A percentile compares a stretch with the other conserved stretches of the same genome.
Evolutionary conservation across 225 moss, liverwort and hornwort species (phyloP).

Genomic region (Neckera pumila): DNA sequence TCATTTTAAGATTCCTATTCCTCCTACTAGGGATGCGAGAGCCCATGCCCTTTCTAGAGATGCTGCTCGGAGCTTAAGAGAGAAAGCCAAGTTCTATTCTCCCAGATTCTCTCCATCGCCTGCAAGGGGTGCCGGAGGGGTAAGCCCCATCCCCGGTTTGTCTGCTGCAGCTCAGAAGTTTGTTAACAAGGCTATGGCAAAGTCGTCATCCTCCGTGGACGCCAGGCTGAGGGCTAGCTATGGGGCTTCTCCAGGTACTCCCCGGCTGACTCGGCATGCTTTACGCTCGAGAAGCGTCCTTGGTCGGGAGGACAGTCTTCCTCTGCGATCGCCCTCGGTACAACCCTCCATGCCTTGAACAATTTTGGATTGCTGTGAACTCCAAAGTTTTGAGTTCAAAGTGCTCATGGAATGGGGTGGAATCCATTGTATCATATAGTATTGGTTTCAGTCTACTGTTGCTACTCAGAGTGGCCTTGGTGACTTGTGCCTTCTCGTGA

Average conservation of each 20-base stretch:
- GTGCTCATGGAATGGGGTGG: not conserved
- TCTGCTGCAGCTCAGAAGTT: conserved; percentile 98
- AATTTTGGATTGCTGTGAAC: not conserved
- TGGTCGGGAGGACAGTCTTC: conserved; percentile 58
- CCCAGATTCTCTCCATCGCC: conserved; percentile 61
- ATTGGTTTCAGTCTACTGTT: not conserved
- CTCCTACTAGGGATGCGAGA: conserved; percentile 92
- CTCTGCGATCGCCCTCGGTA: conserved; percentile 71
- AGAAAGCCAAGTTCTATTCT: conserved; percentile 57
- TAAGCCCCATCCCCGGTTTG: conserved; percentile 54
- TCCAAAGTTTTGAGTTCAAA: not conserved
- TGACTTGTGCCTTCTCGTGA: not conserved
- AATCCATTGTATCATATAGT: not conserved
- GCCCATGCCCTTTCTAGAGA: conserved; percentile 89
- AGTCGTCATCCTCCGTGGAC: conserved; percentile 74
- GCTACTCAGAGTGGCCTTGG: not conserved
- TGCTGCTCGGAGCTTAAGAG: conserved; percentile 81
- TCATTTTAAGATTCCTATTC: conserved; percentile 96
- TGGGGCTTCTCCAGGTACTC: conserved; percentile 78
- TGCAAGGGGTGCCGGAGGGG: conserved; percentile 46
- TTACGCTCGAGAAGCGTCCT: conserved; percentile 47
- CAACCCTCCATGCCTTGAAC: conserved; percentile 16
- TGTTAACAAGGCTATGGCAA: conserved; percentile 93
- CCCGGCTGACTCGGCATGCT: conserved; percentile 46
- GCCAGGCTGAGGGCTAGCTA: conserved; percentile 96